Conservation (phyloP, 257 asterid genomes). For the Capsicum chinense region DNA sequence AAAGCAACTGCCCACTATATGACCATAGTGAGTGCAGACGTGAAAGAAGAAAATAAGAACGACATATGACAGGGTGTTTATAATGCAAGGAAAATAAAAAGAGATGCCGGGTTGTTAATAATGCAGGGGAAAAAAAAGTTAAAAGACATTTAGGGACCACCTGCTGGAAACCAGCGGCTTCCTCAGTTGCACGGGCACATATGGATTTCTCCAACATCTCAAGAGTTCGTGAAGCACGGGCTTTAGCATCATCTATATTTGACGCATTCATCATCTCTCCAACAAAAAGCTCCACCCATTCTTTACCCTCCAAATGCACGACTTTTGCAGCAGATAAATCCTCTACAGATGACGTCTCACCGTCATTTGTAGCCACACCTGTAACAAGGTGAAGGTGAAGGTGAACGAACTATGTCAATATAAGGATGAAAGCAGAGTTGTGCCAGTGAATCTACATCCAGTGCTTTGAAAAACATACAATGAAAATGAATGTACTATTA, state of each 20-base stretch:
- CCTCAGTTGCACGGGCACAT: conserved; percentile 52
- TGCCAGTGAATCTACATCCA: not conserved
- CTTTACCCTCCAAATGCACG: conserved; percentile 39
- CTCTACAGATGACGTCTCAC: conserved; percentile 41
- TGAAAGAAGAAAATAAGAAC: not conserved
- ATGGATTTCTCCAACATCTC: conserved; percentile 53
- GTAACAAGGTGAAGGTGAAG: conserved; percentile 29
- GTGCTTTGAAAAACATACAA: not conserved
- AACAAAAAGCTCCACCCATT: conserved; percentile 55
- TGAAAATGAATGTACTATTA: conserved; percentile 12
- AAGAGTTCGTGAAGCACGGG: conserved; percentile 50
- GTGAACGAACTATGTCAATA: conserved; percentile 1
- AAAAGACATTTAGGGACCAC: conserved; percentile 37
- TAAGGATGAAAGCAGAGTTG: not conserved
- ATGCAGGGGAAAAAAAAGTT: not conserved
- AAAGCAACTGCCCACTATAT: not conserved
- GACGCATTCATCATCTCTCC: conserved; percentile 53
- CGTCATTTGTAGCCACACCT: conserved; percentile 46
- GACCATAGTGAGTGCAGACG: not conserved
- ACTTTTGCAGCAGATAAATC: conserved; percentile 37
- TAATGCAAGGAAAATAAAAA: not conserved
- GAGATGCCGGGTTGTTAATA: not conserved
- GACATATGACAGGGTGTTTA: not conserved
- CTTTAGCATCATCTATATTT: conserved; percentile 52
- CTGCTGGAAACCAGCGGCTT: conserved; percentile 62